Evolutionary conservation across 768 basidiomycete species (phyloP), one percentile per base, ranked within the genome.

Genomic region (Tephrocybe sp.): DNA sequence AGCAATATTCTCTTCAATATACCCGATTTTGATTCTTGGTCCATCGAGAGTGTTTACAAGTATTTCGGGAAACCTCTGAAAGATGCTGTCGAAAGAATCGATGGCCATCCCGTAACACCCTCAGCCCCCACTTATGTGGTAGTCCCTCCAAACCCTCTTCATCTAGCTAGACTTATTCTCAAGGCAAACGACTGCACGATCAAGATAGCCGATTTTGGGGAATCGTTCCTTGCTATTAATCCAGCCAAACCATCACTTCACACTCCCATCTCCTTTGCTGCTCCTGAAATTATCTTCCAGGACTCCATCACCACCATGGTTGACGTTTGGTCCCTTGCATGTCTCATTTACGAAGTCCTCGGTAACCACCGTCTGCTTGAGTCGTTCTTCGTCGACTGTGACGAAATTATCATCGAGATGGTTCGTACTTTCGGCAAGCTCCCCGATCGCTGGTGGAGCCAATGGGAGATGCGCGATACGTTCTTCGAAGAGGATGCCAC

Each of bases 161-260:
- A 17, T 9, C 20, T 55, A 12, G 49, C 45, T 4, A 37, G 17
- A n/a, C 25, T 48, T 36, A 20, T 51, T n/a, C 26, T 55, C 33
- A 24, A 51, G 20, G 15, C 26, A 5, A 25, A 47, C 25, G 34
- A 33, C 26, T 51, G 45, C 34, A 32, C 32, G 3, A 51, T 45
- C 18, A 48, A 51, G 46, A 55, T 55, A 21, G 38, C 45, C 9
- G 41, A 55, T 26, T 51, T 55, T 24, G 49, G 54, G n/a, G 45
- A 51, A 55, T 43, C 41, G 7, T 51, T 51, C 36, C 45, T 39
- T 24, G n/a, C 40, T 8, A 37, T 38, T 12, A 39, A 54, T n/a
- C 8, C 15, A 2, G 11, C 39, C 34, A 38, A 30, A 25, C 28
- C n/a, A 44, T 32, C 24, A 11, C 32, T 50, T 3, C 36, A 47